Base-by-base conservation (phyloP, 2,329 filamentous ascomycete genomes). In the Sporothrix globosa region DNA sequence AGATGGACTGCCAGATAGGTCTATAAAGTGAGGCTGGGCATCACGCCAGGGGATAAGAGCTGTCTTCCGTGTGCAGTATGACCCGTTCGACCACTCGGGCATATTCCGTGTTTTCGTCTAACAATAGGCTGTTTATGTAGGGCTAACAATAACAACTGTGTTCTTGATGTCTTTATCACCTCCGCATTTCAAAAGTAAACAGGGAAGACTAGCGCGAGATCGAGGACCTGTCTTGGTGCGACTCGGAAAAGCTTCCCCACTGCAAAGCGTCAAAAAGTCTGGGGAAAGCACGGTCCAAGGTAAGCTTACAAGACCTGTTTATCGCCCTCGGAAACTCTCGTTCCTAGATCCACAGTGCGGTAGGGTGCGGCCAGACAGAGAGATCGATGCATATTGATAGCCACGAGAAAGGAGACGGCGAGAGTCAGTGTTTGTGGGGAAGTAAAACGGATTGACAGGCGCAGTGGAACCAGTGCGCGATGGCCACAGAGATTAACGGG, bases 211-310 rank as follows among this genome's bases (percentile, higher is more conserved):
- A 61, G 58, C n/a, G 58, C 3, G 19, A 24, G 39, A 11, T 21
- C n/a, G 44, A 14, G n/a, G 13, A 14, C 39, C 39, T 11, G 34
- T 61, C 39, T 14, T 44, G n/a, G 39, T 61, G 30, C 14, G 19
- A 34, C 19, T 60, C 56, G 34, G 56, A 44, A 60, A 60, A 41
- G 56, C 34, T 44, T 61, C 56, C 56, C 56, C 34, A 24, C 39
- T 24, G 34, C 34, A 44, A 44, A 44, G 13, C 3, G 41, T 17
- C 41, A 44, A 13, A 44, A 44, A 58, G 24, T 61, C 34, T 61
- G 56, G 56, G 56, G 56, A 44, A 44, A 58, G 1, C 27, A 39
- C 14, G 39, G 10, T 58, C 5, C 2, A 41, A 7, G 13, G 21
- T 6, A 19, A 21, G 17, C 19, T 24, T 39, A 34, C 34, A 34